Evolutionary conservation across 768 basidiomycete genomes (phyloP).

Genomic region (Mycena amicta): DNA sequence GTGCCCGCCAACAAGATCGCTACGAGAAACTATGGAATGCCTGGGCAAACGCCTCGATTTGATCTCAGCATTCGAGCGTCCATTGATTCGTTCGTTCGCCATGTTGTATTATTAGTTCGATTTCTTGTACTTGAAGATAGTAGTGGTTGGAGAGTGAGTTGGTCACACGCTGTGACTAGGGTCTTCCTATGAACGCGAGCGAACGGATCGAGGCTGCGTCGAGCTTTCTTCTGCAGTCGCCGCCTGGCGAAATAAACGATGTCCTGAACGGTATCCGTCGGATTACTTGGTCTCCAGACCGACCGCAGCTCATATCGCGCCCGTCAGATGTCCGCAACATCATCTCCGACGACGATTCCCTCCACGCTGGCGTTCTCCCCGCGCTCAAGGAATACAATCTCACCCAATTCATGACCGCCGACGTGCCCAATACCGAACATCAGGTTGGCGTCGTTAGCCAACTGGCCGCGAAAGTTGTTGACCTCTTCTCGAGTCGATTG

Average conservation of each 20-base stretch:
- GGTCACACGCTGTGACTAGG: neutral
- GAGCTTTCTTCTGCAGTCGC: slow-evolving; percentile 82
- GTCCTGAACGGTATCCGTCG: slow-evolving; percentile 77
- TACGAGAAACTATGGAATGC: slow-evolving; percentile 63
- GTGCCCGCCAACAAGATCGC: slow-evolving; percentile 52
- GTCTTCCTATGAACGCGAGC: slow-evolving; percentile 52
- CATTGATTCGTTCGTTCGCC: neutral
- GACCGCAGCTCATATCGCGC: slow-evolving; percentile 6
- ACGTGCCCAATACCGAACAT: slow-evolving; percentile 76
- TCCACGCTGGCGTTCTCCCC: slow-evolving; percentile 77
- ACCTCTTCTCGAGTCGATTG: slow-evolving; percentile 62
- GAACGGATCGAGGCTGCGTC: slow-evolving; percentile 76
- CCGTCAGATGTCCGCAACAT: slow-evolving; percentile 79
- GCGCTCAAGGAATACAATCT: slow-evolving; percentile 85
- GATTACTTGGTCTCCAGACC: slow-evolving; percentile 8
- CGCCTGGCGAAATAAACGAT: slow-evolving; percentile 96
- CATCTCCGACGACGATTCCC: slow-evolving; percentile 81
- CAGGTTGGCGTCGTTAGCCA: slow-evolving; percentile 44
- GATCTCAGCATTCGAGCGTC: slow-evolving; percentile 7
- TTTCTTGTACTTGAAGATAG: neutral
- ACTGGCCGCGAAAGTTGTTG: slow-evolving; percentile 14
- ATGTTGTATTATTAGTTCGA: slow-evolving; percentile 1
- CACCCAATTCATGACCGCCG: slow-evolving; percentile 84
- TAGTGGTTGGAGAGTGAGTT: neutral
- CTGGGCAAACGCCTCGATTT: slow-evolving; percentile 36